Evolutionary conservation across 148 eudicot species (phyloP), one percentile per base, ranked within the genome.

Genomic region (Silene latifolia): DNA sequence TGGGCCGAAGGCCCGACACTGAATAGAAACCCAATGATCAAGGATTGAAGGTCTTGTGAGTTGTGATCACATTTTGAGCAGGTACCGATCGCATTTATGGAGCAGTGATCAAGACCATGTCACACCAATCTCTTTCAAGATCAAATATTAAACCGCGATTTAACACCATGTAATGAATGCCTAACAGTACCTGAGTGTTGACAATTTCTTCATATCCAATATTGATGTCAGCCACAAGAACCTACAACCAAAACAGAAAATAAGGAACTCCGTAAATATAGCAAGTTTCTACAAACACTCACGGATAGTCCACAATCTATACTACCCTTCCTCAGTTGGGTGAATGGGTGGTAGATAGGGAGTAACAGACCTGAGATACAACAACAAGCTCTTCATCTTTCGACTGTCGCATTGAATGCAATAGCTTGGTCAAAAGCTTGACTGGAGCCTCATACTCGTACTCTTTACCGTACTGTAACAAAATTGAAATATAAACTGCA

Each of bases 121-220:
- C 44, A 39, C 8, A 39, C 8, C 44, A 39, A 39, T 39, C 44
- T 39, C 44, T 39, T 39, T 39, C 8, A 7, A 39, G 44, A 7
- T 39, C 44, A 39, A 39, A 39, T 39, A 39, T 39, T 39, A 39
- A 39, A 39, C 44, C 8, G 44, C 5, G 44, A 39, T 39, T 39
- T 6, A 6, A 39, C 44, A 39, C 44, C 8, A 39, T 39, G 9
- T 23, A 72, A 35, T 14, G 48, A 70, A 60, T 21, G 77, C 68
- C 48, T 39, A 74, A 15, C 17, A 58, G 18, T 69, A 89, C 98
- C 97, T 89, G 97, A 58, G 97, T 91, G 88, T 93, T 93, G 60
- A 93, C 97, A 61, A 91, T 89, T 63, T 93, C 98, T 80, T 93
- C 98, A 15, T 93, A 93, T 42, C 98, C 98, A 73, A 91, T 89